Base-by-base conservation (phyloP, 2,329 filamentous ascomycete species). In the Cladosporium velox region DNA sequence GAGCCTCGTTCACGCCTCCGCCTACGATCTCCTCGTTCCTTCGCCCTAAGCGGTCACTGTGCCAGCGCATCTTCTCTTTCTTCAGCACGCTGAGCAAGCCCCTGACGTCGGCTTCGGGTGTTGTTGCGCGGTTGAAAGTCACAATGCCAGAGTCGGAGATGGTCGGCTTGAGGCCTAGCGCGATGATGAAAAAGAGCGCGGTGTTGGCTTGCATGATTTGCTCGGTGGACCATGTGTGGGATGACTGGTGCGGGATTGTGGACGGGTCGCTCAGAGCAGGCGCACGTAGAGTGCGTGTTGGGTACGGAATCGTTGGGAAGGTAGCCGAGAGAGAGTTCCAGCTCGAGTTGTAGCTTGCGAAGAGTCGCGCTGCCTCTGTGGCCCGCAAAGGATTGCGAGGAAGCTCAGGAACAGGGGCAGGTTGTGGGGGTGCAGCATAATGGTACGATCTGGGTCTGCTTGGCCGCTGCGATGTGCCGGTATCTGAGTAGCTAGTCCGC, bases 61-160 rank as follows among this genome's bases (percentile, higher is more conserved):
- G 74, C 74, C 74, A 76, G 24, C 74, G 59, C 32, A 67, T 69
- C 71, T 74, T 76, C 65, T 76, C 74, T 64, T 72, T 74, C 70
- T 76, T 76, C 68, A 76, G 59, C 11, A 75, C 59, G 41, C 72
- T 70, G 26, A 70, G 58, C 21, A 76, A 57, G n/a, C 67, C 65
- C 35, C 72, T 70, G 21, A 75, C 41, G 52, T 75, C 71, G 58
- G 57, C 66, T 15, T 68, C 58, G 15, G 59, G 67, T 6, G 73
- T 72, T 32, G 52, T 30, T 10, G 34, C 49, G 32, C 67, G 69
- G 21, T 75, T 70, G 59, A 73, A 75, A 4, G 71, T 70, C 51
- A 72, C 71, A 8, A 54, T 34, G 8, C 64, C 57, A 49, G 32
- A 18, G 5, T 60, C 57, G 18, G 57, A 61, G 3, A 58, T 55